phyloP scores from a whole-genome alignment of 805 yeast genomes.

The Scheffersomyces lignosus region DNA sequence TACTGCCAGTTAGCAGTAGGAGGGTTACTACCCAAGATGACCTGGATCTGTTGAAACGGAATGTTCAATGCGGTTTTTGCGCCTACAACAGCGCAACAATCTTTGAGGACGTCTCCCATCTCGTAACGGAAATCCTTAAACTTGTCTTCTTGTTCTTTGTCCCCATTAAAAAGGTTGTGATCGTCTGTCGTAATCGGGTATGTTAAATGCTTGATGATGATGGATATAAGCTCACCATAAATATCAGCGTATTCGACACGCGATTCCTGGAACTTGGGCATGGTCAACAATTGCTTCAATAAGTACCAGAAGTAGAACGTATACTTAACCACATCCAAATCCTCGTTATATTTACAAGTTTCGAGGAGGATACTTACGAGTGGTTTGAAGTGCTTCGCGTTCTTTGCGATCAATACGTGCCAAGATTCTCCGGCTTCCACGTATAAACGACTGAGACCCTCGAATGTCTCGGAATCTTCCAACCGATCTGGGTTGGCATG shows the following conservation, averaged over 20 bases:
- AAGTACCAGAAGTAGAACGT: slow-evolving; percentile 92
- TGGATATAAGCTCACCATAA: slow-evolving; percentile 56
- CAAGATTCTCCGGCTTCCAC: slow-evolving; percentile 95
- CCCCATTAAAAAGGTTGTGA: slow-evolving; percentile 55
- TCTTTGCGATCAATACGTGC: slow-evolving; percentile 80
- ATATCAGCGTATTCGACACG: slow-evolving; percentile 51
- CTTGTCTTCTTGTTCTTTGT: slow-evolving; percentile 84
- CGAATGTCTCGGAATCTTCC: slow-evolving; percentile 66
- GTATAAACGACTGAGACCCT: slow-evolving; percentile 71
- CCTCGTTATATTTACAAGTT: slow-evolving; percentile 72
- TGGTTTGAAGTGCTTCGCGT: slow-evolving; percentile 67
- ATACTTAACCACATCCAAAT: slow-evolving; percentile 84
- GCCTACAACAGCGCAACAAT: slow-evolving; percentile 91
- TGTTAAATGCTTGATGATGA: slow-evolving; percentile 66
- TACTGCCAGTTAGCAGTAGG: slow-evolving; percentile 68
- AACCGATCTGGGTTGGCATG: slow-evolving; percentile 33
- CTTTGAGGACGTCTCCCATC: slow-evolving; percentile 96
- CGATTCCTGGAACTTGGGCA: slow-evolving; percentile 58
- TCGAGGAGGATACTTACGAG: slow-evolving; percentile 72
- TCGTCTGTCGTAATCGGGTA: slow-evolving; percentile 55
- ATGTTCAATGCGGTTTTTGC: slow-evolving; percentile 64
- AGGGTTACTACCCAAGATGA: slow-evolving; percentile 29
- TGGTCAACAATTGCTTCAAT: slow-evolving; percentile 67
- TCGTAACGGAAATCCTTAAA: slow-evolving; percentile 93
- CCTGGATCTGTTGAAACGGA: slow-evolving; percentile 63